These are phyloP conservation scores for Clausena lansium DNA, from an alignment of 345 rosid genomes.

Conservation along the genomic window DNA sequence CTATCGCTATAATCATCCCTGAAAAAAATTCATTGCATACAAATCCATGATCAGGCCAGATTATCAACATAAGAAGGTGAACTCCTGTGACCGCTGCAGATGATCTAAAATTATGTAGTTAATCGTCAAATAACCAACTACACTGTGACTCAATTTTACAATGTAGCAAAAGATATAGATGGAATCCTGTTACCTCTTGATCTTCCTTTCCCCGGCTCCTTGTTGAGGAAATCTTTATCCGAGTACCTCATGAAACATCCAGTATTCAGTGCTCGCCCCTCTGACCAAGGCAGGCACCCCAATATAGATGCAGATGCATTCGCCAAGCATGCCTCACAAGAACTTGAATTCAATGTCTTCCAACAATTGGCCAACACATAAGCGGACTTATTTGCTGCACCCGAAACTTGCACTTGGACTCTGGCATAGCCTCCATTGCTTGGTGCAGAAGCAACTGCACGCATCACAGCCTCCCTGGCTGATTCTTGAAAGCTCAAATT, in stretches of 20 bases:
- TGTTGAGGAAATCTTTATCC: slow-evolving; percentile 69
- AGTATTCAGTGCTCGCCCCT: slow-evolving; percentile 78
- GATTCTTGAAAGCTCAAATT: slow-evolving; percentile 36
- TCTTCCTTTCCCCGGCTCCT: slow-evolving; percentile 42
- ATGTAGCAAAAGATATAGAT: not conserved
- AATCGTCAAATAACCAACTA: not conserved
- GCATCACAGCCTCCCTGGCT: slow-evolving; percentile 45
- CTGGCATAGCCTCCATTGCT: slow-evolving; percentile 50
- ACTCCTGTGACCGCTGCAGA: not conserved
- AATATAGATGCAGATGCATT: slow-evolving; percentile 62
- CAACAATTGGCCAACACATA: slow-evolving; percentile 84
- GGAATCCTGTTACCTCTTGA: slow-evolving; percentile 47
- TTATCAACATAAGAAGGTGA: not conserved
- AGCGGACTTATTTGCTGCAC: slow-evolving; percentile 42
- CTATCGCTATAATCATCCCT: slow-evolving; percentile 60
- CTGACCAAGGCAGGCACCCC: slow-evolving; percentile 81
- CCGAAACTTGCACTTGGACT: slow-evolving; percentile 30
- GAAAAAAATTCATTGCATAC: slow-evolving; percentile 23
- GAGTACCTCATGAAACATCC: slow-evolving; percentile 94
- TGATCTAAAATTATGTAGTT: not conserved
- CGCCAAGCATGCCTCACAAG: slow-evolving; percentile 66
- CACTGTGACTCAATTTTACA: not conserved
- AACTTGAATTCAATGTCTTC: slow-evolving; percentile 58
- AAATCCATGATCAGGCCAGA: slow-evolving; percentile 12
- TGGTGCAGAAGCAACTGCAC: slow-evolving; percentile 46